A percentile compares a stretch with the other conserved stretches of the same genome.
phyloP scores from a whole-genome alignment of 2,329 filamentous ascomycete genomes.

The Paecilomyces sp. region DNA sequence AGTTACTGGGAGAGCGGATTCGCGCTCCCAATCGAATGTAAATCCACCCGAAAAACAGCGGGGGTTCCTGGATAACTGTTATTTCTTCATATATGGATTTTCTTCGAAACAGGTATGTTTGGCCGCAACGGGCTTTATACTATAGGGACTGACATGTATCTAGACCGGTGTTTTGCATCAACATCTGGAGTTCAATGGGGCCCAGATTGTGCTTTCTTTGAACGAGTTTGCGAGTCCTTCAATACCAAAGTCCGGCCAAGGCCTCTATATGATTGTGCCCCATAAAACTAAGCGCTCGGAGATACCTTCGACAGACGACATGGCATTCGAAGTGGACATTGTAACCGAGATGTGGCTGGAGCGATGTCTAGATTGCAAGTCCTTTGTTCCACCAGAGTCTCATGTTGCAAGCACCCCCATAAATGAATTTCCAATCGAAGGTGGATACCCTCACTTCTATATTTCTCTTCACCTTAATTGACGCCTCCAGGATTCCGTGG shows the following conservation, averaged over 20 bases:
- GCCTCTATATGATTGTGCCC: constrained; percentile 33
- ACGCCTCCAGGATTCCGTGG: constrained; percentile 51
- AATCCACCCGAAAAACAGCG: constrained; percentile 23
- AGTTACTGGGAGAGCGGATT: constrained; percentile 19
- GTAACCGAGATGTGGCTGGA: constrained; percentile 95
- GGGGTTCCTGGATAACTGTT: constrained; percentile 48
- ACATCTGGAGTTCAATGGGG: constrained; percentile 35
- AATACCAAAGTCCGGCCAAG: constrained; percentile 25
- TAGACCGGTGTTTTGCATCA: constrained; percentile 31
- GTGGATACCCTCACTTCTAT: constrained; percentile 19
- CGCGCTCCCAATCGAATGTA: constrained; percentile 10
- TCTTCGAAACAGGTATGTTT: constrained; percentile 44
- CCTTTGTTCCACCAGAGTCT: constrained; percentile 59
- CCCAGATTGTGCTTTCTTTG: constrained; percentile 26
- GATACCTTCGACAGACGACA: constrained; percentile 31
- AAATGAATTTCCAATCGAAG: constrained; percentile 57
- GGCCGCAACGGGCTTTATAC: constrained; percentile 5
- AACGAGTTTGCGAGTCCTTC: constrained; percentile 26
- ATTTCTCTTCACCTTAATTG: constrained; percentile 3
- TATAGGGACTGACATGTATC: constrained; percentile 7
- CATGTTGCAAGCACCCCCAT: constrained; percentile 75
- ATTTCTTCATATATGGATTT: constrained; percentile 57
- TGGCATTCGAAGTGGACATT: constrained; percentile 37
- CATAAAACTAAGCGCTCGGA: constrained; percentile 26
- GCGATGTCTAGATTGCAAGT: constrained; percentile 71